phyloP scores from a whole-genome alignment of 768 basidiomycete species.

The Rhodotorula taiwanensis region DNA sequence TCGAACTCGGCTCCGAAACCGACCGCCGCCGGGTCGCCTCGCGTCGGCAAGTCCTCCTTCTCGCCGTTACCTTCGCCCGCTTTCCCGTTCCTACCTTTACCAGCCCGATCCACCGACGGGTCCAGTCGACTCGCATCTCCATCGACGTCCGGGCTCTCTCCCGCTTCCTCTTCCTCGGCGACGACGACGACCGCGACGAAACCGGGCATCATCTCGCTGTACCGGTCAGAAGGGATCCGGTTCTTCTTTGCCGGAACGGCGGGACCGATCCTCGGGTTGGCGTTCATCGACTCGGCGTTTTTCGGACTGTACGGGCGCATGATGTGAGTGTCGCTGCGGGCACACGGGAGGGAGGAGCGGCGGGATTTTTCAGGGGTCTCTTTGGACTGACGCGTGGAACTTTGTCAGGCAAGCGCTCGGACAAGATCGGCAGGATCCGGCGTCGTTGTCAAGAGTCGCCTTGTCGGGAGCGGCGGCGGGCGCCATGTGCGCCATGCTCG shows the following conservation, averaged over 20 bases:
- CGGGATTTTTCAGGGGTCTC: no score
- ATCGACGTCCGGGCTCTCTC: not conserved
- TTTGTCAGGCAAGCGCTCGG: constrained; percentile 26
- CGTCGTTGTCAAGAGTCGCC: constrained; percentile 15
- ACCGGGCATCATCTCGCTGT: constrained; percentile 22
- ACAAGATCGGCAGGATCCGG: constrained; percentile 35
- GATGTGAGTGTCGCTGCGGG: no score
- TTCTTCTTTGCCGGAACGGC: constrained; percentile 37
- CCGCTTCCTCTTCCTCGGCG: not conserved
- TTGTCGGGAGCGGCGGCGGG: constrained; percentile 27
- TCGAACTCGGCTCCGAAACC: no score
- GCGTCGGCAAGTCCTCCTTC: constrained; percentile 30
- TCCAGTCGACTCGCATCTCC: not conserved
- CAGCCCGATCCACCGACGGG: no score
- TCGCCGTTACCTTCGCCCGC: constrained; percentile 7
- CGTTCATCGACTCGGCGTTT: constrained; percentile 37
- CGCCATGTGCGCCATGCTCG: constrained; percentile 28
- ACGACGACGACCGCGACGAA: not conserved
- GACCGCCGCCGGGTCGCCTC: constrained; percentile 9
- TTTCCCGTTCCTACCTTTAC: constrained; percentile 13
- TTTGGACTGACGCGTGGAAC: no score
- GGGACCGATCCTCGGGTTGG: constrained; percentile 35
- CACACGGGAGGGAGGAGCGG: no score
- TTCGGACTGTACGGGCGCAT: constrained; percentile 34
- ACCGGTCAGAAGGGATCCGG: constrained; percentile 27